These are phyloP conservation scores for Ceratobasidium sp. DNA, from an alignment of 1,284 basidiomycete species.

Conservation along the genomic window DNA sequence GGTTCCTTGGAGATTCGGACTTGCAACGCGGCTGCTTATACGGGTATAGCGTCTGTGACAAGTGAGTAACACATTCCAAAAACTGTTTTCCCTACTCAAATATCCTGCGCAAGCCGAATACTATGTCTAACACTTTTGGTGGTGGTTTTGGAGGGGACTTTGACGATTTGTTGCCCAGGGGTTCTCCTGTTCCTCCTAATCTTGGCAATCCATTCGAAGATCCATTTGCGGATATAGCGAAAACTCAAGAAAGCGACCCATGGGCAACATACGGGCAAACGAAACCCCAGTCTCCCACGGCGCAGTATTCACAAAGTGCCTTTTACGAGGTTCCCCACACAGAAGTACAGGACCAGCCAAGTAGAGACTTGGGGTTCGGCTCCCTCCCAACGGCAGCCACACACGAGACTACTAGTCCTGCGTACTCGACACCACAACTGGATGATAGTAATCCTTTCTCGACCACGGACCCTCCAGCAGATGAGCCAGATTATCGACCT, in stretches of 20 bases:
- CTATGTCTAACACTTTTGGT: conserved; percentile 26
- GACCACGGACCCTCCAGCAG: conserved; percentile 51
- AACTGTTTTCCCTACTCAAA: too few species aligned
- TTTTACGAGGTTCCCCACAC: conserved; percentile 47
- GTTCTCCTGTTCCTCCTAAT: conserved; percentile 60
- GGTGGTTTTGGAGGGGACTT: conserved; percentile 51
- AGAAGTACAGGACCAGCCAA: conserved; percentile 44
- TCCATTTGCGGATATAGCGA: conserved; percentile 63
- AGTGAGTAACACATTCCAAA: too few species aligned
- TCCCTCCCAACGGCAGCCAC: conserved; percentile 9
- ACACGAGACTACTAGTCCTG: conserved; percentile 3
- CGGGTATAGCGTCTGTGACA: too few species aligned
- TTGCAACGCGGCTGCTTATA: too few species aligned
- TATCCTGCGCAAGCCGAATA: not conserved
- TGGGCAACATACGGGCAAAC: conserved; percentile 58
- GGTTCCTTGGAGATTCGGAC: too few species aligned
- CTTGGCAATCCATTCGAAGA: conserved; percentile 80
- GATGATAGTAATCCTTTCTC: conserved; percentile 33
- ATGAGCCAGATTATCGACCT: conserved; percentile 55
- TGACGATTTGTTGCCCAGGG: conserved; percentile 71
- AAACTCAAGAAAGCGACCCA: conserved; percentile 75
- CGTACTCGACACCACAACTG: conserved; percentile 42
- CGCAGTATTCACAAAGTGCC: not conserved
- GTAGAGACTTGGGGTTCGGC: conserved; percentile 12
- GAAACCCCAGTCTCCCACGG: not conserved